Base-by-base conservation (phyloP, 139 green algal species). In the Zygnema cylindricum region DNA sequence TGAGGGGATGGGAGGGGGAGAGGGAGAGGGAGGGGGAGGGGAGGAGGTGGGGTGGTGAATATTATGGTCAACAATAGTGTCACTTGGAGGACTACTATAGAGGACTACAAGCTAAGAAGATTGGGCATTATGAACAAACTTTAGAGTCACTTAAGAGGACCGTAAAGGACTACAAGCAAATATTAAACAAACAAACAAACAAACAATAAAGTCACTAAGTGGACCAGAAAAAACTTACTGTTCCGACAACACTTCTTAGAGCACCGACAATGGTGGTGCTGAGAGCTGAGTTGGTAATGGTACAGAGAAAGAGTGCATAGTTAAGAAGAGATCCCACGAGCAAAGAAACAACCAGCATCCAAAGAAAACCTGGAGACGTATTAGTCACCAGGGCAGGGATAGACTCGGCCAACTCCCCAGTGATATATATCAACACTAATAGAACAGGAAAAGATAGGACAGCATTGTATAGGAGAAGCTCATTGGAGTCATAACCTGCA, bases 231-330 rank as follows among this genome's bases (percentile, higher is more conserved):
- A 73, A 35, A 83, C 76, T 22, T 86, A 90, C 85, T 23, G 85
- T 90, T 49, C 54, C 77, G 16, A 90, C 25, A 25, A 90, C 85
- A n/a, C 77, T 79, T 42, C 95, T 95, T 38, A 96, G 86, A 69
- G 95, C 93, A 1, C 95, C 95, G 0, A 97, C 95, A 57, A 97
- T 94, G 35, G 93, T 96, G 21, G 95, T 97, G 7, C 94, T 97
- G 22, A 97, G 93, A 0, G 95, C 95, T 1, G 90, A 94, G 83
- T 95, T 97, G 83, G 88, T 43, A 49, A 95, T 86, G 0, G 95
- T 96, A 89, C 95, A 96, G 36, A 96, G 87, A 76, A 96, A 95
- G 23, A 96, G 81, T 22, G 79, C 83, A 85, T 88, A 95, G 88
- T 95, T 96, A 22, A 96, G 92, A 71, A 94, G 55, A 39, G 88